Conservation (phyloP, 2,329 filamentous ascomycete species). For the Lizonia empirigonia region DNA sequence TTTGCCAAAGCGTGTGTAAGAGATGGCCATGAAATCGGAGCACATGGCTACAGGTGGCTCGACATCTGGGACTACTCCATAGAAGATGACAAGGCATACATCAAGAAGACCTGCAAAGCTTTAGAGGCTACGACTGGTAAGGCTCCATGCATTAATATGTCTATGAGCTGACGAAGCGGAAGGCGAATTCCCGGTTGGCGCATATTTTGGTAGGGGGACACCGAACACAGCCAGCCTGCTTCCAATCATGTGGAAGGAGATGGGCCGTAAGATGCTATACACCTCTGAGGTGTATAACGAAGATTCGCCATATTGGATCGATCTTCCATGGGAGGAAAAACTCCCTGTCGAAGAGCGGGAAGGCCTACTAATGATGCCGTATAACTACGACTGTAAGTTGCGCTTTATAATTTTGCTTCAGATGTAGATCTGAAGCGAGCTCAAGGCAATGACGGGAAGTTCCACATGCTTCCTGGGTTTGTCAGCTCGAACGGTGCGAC, state of each 20-base stretch:
- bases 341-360: constrained; percentile 53
- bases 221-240: constrained; percentile 58
- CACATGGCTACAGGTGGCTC: constrained; percentile 59
- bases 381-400: constrained; percentile 62
- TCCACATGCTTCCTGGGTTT: constrained; percentile 53
- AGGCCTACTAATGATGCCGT: constrained; percentile 61
- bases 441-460: constrained; percentile 53
- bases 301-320: constrained; percentile 62
- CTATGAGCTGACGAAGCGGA: constrained; percentile 50
- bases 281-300: constrained; percentile 60
- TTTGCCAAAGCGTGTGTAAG: constrained; percentile 56
- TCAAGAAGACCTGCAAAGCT: constrained; percentile 45
- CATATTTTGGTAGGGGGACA: constrained; percentile 57
- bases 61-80: constrained; percentile 55
- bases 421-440: not conserved
- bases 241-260: constrained; percentile 58
- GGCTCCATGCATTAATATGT: constrained; percentile 20
- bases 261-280: constrained; percentile 59
- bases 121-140: constrained; percentile 18
- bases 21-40: constrained; percentile 58
- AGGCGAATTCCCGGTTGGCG: constrained; percentile 54
- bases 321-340: constrained; percentile 55
- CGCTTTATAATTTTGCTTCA: too few species aligned
- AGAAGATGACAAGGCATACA: constrained; percentile 57
- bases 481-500: constrained; percentile 51